Conservation (phyloP, 2,329 filamentous ascomycete genomes). For the Colletotrichum salicis region DNA sequence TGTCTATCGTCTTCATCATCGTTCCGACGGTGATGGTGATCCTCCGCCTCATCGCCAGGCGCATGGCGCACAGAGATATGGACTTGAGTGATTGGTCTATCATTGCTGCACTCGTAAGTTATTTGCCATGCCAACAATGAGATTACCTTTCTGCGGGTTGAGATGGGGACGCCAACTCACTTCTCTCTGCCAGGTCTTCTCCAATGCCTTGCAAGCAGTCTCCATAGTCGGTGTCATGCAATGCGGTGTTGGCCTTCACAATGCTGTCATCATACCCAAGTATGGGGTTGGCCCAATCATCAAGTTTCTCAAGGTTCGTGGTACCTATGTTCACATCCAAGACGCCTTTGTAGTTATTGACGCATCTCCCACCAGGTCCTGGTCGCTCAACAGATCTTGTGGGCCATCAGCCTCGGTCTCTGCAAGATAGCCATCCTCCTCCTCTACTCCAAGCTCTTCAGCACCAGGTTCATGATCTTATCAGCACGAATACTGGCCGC, state of each 20-base stretch:
- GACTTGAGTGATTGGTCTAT: constrained; percentile 31
- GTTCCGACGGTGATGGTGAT: constrained; percentile 12
- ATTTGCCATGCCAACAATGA: not conserved
- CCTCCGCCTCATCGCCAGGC: constrained; percentile 24
- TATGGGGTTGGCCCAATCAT: constrained; percentile 23
- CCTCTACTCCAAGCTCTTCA: constrained; percentile 44
- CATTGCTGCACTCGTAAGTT: constrained; percentile 16
- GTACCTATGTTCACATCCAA: not conserved
- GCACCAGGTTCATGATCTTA: constrained; percentile 40
- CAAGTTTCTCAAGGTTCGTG: constrained; percentile 28
- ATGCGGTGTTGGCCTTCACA: constrained; percentile 23
- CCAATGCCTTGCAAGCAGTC: constrained; percentile 22
- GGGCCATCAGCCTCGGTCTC: constrained; percentile 43
- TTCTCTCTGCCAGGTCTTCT: constrained; percentile 12
- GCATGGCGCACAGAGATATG: constrained; percentile 20
- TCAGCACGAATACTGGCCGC: constrained; percentile 40
- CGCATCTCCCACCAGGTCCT: constrained; percentile 26
- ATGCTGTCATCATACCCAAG: constrained; percentile 25
- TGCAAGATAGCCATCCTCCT: constrained; percentile 45
- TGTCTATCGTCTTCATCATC: constrained; percentile 25
- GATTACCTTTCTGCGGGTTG: not conserved
- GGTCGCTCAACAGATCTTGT: constrained; percentile 44
- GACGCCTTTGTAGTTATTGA: not conserved
- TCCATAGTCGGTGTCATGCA: constrained; percentile 30
- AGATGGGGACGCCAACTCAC: not conserved